A percentile compares a stretch with the other conserved stretches of the same genome.
Evolutionary conservation across 2,329 filamentous ascomycete genomes (phyloP).

Genomic region (Huntiella moniliformis): DNA sequence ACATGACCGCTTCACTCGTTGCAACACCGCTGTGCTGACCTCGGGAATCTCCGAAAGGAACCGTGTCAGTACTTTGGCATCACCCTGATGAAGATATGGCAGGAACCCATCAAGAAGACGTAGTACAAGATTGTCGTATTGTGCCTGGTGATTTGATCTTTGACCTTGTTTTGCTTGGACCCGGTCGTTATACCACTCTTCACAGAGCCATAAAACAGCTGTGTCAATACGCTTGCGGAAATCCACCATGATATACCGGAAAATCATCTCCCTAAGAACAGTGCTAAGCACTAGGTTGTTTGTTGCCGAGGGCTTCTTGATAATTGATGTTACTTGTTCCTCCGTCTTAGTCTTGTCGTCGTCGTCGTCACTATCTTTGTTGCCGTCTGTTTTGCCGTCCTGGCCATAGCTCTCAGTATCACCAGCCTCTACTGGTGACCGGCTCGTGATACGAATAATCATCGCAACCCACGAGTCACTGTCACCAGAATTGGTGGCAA

Average conservation of each 20-base stretch:
- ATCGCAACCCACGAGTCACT: conserved; percentile 83
- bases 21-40: conserved; percentile 51
- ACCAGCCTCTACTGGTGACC: conserved; percentile 1
- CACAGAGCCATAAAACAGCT: conserved; percentile 83
- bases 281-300: conserved; percentile 33
- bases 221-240: conserved; percentile 79
- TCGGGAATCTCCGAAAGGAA: conserved; percentile 84
- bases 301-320: neutral
- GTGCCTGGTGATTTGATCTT: conserved; percentile 17
- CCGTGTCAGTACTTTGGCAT: conserved; percentile 64
- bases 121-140: conserved; percentile 65
- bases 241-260: conserved; percentile 75
- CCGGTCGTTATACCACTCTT: conserved; percentile 93
- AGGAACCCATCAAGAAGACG: conserved; percentile 76
- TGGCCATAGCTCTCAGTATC: conserved; percentile 20
- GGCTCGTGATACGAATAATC: conserved; percentile 53
- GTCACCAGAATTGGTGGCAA: conserved; percentile 70
- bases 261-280: conserved; percentile 61
- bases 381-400: neutral
- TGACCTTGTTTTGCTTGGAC: conserved; percentile 18
- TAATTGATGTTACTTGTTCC: conserved; percentile 14
- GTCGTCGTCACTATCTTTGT: neutral
- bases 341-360: neutral
- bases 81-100: conserved; percentile 76
- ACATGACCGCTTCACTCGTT: conserved; percentile 50